These are phyloP conservation scores for Syncephalastrum monosporum DNA, from an alignment of 371 early-diverging fungal species.

Conservation along the genomic window DNA sequence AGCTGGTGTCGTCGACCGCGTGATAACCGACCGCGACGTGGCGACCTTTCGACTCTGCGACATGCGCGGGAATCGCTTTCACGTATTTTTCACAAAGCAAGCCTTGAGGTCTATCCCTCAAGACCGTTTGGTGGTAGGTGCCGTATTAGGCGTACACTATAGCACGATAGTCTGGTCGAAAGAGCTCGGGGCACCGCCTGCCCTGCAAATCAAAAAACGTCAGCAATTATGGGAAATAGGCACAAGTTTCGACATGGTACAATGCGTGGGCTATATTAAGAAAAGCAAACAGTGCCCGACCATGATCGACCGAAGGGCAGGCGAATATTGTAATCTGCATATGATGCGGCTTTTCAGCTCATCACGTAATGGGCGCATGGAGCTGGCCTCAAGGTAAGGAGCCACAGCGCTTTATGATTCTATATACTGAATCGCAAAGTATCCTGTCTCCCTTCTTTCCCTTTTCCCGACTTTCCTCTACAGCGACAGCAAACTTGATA, in stretches of 20 bases:
- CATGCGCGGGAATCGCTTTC: conserved; percentile 23
- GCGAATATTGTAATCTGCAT: conserved; percentile 42
- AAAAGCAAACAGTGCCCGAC: conserved; percentile 27
- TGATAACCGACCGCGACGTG: conserved; percentile 13
- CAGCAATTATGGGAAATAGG: conserved; percentile 40
- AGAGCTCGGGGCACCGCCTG: conserved; percentile 18
- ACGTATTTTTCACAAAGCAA: conserved; percentile 28
- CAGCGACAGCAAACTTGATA: conserved; percentile 34
- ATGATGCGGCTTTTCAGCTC: conserved; percentile 22
- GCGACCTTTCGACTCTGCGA: conserved; percentile 30
- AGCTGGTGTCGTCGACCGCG: conserved; percentile 32
- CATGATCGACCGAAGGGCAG: conserved; percentile 43
- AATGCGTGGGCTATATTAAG: conserved; percentile 23
- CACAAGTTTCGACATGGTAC: conserved; percentile 31
- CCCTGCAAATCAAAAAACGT: conserved; percentile 23
- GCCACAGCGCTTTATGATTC: neutral
- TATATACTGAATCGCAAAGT: neutral
- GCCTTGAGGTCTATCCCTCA: neutral
- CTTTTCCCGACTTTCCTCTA: neutral
- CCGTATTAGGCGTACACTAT: conserved; percentile 26
- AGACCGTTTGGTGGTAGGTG: conserved; percentile 19
- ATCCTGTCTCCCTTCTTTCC: neutral
- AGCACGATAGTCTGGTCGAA: conserved; percentile 28
- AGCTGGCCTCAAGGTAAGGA: conserved; percentile 43
- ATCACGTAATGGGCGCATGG: conserved; percentile 45